These are phyloP conservation scores for Cladobotryum mycophilum DNA, from an alignment of 2,329 filamentous ascomycete species.

Conservation along the genomic window DNA sequence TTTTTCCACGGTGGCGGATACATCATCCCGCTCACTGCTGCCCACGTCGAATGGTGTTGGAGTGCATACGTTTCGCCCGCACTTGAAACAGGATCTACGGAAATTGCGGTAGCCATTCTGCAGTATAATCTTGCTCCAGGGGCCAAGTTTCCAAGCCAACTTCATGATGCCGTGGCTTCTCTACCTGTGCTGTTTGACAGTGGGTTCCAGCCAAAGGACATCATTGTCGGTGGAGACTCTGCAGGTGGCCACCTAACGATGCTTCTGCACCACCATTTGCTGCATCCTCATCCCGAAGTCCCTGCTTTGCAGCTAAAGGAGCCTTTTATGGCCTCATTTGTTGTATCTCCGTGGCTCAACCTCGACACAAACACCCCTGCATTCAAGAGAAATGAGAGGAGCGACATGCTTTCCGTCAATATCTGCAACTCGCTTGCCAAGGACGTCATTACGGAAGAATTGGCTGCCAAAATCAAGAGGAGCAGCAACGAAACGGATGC, in stretches of 20 bases:
- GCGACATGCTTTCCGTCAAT: slow-evolving; percentile 27
- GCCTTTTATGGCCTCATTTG: slow-evolving; percentile 25
- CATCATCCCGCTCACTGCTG: slow-evolving; percentile 15
- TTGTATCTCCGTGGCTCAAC: slow-evolving; percentile 29
- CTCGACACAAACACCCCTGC: slow-evolving; percentile 15
- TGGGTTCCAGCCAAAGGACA: slow-evolving; percentile 24
- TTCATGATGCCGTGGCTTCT: slow-evolving; percentile 26
- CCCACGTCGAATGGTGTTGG: slow-evolving; percentile 24
- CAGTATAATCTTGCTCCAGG: slow-evolving; percentile 29
- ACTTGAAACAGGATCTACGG: slow-evolving; percentile 13
- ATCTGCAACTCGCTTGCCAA: slow-evolving; percentile 10
- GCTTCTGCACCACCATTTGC: slow-evolving; percentile 27
- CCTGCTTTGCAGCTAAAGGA: slow-evolving; percentile 16
- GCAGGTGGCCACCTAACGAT: slow-evolving; percentile 30
- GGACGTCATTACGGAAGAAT: slow-evolving; percentile 9
- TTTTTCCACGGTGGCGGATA: slow-evolving; percentile 26
- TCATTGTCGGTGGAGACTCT: slow-evolving; percentile 32
- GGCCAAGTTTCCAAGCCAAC: slow-evolving; percentile 25
- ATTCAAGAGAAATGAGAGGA: slow-evolving; percentile 20
- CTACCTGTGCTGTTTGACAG: slow-evolving; percentile 23
- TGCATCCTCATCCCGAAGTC: slow-evolving; percentile 24
- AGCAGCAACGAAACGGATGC: slow-evolving; percentile 12
- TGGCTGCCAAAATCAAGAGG: slow-evolving; percentile 6
- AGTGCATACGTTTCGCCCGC: slow-evolving; percentile 19
- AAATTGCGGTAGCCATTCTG: slow-evolving; percentile 27